Conservation (phyloP, 257 asterid species). For the Scutellaria galericulata region DNA sequence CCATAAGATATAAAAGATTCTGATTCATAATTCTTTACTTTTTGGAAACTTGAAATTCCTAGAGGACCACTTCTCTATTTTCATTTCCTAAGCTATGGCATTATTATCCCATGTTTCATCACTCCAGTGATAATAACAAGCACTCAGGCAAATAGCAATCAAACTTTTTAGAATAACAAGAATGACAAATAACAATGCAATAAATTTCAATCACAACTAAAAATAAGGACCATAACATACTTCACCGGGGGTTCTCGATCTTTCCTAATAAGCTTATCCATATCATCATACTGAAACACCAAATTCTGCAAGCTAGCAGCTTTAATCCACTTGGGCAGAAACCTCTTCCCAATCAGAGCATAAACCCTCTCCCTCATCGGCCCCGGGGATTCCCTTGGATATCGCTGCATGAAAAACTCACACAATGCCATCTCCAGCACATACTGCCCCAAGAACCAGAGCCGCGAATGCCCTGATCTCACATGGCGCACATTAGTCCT, state of each 20-base stretch:
- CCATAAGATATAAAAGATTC: no score
- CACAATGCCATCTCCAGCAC: slow-evolving; percentile 86
- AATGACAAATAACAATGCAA: not conserved
- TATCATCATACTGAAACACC: slow-evolving; percentile 84
- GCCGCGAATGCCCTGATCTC: slow-evolving; percentile 81
- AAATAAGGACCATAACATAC: slow-evolving; percentile 50
- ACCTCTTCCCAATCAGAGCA: slow-evolving; percentile 91
- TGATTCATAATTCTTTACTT: not conserved
- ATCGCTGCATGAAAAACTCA: slow-evolving; percentile 91
- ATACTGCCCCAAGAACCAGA: slow-evolving; percentile 82
- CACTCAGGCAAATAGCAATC: not conserved
- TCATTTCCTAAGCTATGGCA: not conserved
- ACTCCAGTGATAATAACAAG: not conserved
- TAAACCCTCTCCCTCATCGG: slow-evolving; percentile 98
- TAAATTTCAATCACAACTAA: not conserved
- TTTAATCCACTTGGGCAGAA: slow-evolving; percentile 79
- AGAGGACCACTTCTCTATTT: slow-evolving; percentile 12
- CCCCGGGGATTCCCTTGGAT: slow-evolving; percentile 95
- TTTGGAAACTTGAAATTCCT: not conserved
- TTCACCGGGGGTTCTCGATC: slow-evolving; percentile 91
- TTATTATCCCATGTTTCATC: not conserved
- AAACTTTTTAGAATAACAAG: slow-evolving; percentile 5
- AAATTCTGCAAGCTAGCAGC: slow-evolving; percentile 93
- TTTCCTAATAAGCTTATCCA: slow-evolving; percentile 73
- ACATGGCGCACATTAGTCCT: slow-evolving; percentile 88